Evolutionary conservation across 371 early-diverging fungal species (phyloP).

Genomic region (Mucor saturninus): DNA sequence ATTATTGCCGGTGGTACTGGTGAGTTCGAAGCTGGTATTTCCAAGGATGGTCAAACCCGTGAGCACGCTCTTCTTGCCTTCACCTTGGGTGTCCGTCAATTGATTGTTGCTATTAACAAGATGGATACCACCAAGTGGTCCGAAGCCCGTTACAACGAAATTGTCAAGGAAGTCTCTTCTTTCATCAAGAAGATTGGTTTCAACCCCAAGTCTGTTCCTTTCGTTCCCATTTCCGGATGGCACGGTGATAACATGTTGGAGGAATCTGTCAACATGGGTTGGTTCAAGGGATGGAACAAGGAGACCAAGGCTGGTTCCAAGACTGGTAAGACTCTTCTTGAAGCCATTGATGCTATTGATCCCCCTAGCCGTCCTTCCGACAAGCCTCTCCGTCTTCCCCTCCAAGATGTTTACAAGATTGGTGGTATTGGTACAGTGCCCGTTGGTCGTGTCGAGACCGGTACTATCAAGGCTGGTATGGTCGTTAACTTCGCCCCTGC

Average conservation of each 20-base stretch:
- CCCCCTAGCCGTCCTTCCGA: slow-evolving; percentile 91
- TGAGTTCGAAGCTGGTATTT: slow-evolving; percentile 99
- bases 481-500: slow-evolving; percentile 91
- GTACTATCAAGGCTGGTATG: slow-evolving; percentile 92
- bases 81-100: slow-evolving; percentile 97
- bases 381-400: slow-evolving; percentile 97
- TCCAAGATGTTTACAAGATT: slow-evolving; percentile 98
- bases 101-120: slow-evolving; percentile 99
- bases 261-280: slow-evolving; percentile 90
- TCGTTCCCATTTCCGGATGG: slow-evolving; percentile 98
- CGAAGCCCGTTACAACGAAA: slow-evolving; percentile 93
- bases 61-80: slow-evolving; percentile 99
- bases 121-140: slow-evolving; percentile 97
- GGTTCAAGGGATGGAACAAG: slow-evolving; percentile 97
- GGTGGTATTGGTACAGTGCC: slow-evolving; percentile 97
- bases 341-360: slow-evolving; percentile 94
- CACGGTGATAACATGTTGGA: slow-evolving; percentile 98
- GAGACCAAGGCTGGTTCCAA: slow-evolving; percentile 80
- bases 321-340: slow-evolving; percentile 90
- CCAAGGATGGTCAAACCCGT: slow-evolving; percentile 99
- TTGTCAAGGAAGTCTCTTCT: slow-evolving; percentile 91
- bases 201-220: slow-evolving; percentile 90
- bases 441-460: slow-evolving; percentile 97
- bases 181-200: slow-evolving; percentile 97
- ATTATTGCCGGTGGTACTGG: slow-evolving; percentile 94